phyloP scores from a whole-genome alignment of 345 rosid species.

The Microcos paniculata region DNA sequence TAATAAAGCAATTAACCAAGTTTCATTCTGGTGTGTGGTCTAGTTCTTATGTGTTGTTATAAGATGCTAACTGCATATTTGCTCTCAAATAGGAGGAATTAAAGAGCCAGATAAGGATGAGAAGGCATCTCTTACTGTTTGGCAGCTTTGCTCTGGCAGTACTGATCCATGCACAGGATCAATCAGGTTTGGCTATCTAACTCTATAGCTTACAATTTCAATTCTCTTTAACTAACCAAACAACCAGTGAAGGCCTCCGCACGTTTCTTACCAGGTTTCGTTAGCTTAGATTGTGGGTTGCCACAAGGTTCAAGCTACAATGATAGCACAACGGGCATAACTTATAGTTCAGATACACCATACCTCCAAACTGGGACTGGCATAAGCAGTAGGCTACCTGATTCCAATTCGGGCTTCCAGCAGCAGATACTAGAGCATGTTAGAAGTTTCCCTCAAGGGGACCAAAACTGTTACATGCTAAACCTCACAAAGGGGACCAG shows the following conservation, averaged over 20 bases:
- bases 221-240: neutral
- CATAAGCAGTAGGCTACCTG: conserved; percentile 4
- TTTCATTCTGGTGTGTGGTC: no score
- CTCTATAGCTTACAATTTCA: neutral
- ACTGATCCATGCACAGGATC: conserved; percentile 32
- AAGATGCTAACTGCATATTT: neutral
- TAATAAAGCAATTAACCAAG: neutral
- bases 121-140: conserved; percentile 14
- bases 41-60: neutral
- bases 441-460: conserved; percentile 38
- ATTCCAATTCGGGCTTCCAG: conserved; percentile 16
- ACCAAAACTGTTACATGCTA: conserved; percentile 32
- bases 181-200: conserved; percentile 28
- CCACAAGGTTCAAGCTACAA: conserved; percentile 26
- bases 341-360: conserved; percentile 31
- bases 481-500: conserved; percentile 22
- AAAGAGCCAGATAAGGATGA: neutral
- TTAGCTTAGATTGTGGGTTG: conserved; percentile 46
- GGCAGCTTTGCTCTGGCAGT: conserved; percentile 8
- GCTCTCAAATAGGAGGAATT: neutral
- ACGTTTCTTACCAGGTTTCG: conserved; percentile 33
- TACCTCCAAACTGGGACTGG: conserved; percentile 30
- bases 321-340: conserved; percentile 29
- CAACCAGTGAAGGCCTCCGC: neutral
- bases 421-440: conserved; percentile 21